Evolutionary conservation across 2,329 filamentous ascomycete genomes (phyloP).

Genomic region (Verticillium nubilum): DNA sequence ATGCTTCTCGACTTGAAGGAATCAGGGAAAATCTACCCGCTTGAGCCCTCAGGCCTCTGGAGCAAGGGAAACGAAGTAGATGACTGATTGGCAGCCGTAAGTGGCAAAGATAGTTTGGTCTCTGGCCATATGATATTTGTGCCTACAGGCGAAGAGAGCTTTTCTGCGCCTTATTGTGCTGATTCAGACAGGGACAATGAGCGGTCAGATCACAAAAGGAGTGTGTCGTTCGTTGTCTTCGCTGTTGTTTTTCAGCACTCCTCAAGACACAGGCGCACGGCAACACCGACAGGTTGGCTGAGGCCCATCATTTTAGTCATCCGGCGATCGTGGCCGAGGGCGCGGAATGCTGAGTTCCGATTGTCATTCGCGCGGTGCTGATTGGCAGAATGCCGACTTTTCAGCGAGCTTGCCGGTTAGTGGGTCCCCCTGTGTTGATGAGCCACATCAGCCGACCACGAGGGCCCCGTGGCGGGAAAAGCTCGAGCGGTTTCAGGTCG

Average conservation of each 20-base stretch:
- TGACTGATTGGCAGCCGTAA: too few species aligned
- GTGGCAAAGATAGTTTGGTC: too few species aligned
- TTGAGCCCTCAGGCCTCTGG: too few species aligned
- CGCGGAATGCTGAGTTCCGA: background rate
- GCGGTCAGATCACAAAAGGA: too few species aligned
- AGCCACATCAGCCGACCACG: background rate
- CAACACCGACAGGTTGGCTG: background rate
- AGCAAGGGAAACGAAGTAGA: too few species aligned
- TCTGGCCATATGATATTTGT: too few species aligned
- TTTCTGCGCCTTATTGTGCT: too few species aligned
- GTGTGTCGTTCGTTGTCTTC: background rate
- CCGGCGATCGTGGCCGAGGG: background rate
- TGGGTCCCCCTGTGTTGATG: background rate
- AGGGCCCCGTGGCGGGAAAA: slow-evolving; percentile 2
- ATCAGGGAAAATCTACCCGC: too few species aligned
- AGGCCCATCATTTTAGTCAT: background rate
- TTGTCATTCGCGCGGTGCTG: background rate
- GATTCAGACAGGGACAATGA: too few species aligned
- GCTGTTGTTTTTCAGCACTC: background rate
- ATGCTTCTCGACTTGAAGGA: too few species aligned
- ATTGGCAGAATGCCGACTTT: background rate
- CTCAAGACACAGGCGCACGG: background rate
- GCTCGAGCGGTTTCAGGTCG: slow-evolving; percentile 1
- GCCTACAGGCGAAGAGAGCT: too few species aligned
- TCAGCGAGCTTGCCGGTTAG: background rate